A percentile compares a stretch with the other conserved stretches of the same genome.
phyloP scores from a whole-genome alignment of 2,329 filamentous ascomycete species.

The Xylariaceae sp. region DNA sequence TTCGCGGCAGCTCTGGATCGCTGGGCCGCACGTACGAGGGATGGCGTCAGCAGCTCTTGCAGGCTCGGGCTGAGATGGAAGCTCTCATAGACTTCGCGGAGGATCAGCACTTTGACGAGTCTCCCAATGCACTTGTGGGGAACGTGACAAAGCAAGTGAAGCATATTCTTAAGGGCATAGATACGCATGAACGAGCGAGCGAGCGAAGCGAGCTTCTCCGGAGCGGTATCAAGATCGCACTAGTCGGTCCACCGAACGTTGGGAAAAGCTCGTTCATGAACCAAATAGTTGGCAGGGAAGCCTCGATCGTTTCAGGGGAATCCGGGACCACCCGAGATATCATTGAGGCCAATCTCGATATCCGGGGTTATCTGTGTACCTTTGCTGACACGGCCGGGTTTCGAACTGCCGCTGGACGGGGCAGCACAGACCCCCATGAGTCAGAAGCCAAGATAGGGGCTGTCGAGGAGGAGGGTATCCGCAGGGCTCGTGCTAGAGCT shows the following conservation, averaged over 20 bases:
- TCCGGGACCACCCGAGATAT: conserved; percentile 94
- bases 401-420: conserved; percentile 48
- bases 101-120: conserved; percentile 95
- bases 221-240: conserved; percentile 81
- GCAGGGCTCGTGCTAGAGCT: conserved; percentile 79
- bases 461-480: conserved; percentile 88
- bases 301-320: conserved; percentile 91
- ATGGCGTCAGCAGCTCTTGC: conserved; percentile 78
- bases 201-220: conserved; percentile 81
- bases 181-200: conserved; percentile 73
- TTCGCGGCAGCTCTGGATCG: conserved; percentile 72
- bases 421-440: conserved; percentile 15
- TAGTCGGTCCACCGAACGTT: conserved; percentile 89
- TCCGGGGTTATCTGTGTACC: conserved; percentile 88
- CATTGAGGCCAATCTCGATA: conserved; percentile 86
- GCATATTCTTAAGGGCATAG: conserved; percentile 64
- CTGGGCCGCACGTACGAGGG: conserved; percentile 77
- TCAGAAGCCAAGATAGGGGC: conserved; percentile 58
- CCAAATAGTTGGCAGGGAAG: conserved; percentile 83
- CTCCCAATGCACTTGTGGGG: conserved; percentile 69
- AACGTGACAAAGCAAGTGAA: conserved; percentile 70
- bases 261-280: conserved; percentile 96
- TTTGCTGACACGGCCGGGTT: conserved; percentile 95
- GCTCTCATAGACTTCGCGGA: conserved; percentile 97
- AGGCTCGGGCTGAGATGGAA: conserved; percentile 88